Percentiles rank a stretch among this genome's conserved stretches.
Evolutionary conservation across 2,329 filamentous ascomycete species (phyloP).

Genomic region (Pyrenochaeta sp.): DNA sequence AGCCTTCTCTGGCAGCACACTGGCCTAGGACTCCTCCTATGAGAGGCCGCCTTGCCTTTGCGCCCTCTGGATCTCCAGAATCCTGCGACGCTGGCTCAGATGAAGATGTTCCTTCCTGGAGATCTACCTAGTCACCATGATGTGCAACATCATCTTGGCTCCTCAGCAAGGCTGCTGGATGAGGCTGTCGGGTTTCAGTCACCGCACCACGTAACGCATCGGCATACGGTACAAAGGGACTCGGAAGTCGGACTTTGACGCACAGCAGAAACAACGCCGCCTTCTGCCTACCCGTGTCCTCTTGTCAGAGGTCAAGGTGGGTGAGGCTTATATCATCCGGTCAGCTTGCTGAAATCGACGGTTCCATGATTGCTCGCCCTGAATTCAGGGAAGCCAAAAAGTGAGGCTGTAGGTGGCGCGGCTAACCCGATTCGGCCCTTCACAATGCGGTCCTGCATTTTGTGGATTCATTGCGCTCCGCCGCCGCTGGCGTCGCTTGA

Average conservation of each 20-base stretch:
- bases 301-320: constrained; percentile 6
- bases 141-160: too few species aligned
- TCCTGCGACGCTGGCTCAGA: constrained; percentile 1
- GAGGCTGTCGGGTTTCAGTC: constrained; percentile 13
- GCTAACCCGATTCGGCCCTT: constrained; percentile 19
- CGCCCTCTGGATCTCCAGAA: constrained; percentile 8
- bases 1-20: constrained; percentile 12
- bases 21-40: constrained; percentile 17
- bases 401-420: constrained; percentile 37
- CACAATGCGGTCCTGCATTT: constrained; percentile 25
- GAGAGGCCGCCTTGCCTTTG: constrained; percentile 31
- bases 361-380: constrained; percentile 34
- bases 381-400: constrained; percentile 35
- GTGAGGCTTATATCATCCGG: constrained; percentile 10
- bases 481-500: constrained; percentile 19
- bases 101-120: too few species aligned
- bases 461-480: constrained; percentile 23
- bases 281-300: constrained; percentile 3
- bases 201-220: constrained; percentile 1
- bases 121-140: too few species aligned
- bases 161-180: constrained; percentile 5
- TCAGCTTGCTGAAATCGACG: constrained; percentile 21
- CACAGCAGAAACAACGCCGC: not conserved
- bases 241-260: not conserved
- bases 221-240: not conserved